Percentiles rank a stretch among this genome's conserved stretches.
phyloP scores from a whole-genome alignment of 805 yeast species.

The Yamadazyma paraphyllophila region DNA sequence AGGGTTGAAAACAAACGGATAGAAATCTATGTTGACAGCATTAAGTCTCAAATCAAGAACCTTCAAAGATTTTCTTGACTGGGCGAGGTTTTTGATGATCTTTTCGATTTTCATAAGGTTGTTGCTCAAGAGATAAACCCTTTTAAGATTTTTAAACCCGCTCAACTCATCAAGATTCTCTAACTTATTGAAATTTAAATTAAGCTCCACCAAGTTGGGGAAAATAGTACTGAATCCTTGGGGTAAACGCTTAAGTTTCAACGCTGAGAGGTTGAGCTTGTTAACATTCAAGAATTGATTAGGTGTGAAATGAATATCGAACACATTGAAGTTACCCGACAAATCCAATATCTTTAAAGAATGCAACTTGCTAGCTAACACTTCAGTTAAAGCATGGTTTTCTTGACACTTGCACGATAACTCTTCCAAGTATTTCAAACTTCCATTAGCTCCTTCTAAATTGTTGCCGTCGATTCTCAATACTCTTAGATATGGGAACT shows the following conservation, averaged over 20 bases:
- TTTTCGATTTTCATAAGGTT: slow-evolving; percentile 33
- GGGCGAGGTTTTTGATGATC: slow-evolving; percentile 30
- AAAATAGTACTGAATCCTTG: slow-evolving; percentile 34
- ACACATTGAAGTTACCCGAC: slow-evolving; percentile 33
- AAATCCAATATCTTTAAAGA: slow-evolving; percentile 36
- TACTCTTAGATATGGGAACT: slow-evolving; percentile 39
- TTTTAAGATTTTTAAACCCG: slow-evolving; percentile 32
- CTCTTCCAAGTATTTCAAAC: slow-evolving; percentile 37
- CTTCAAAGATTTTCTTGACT: slow-evolving; percentile 30
- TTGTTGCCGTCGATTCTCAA: slow-evolving; percentile 47
- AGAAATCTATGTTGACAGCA: slow-evolving; percentile 44
- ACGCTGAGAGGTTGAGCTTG: slow-evolving; percentile 45
- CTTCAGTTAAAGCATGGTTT: slow-evolving; percentile 11
- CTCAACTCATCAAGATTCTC: slow-evolving; percentile 32
- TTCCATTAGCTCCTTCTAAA: slow-evolving; percentile 26
- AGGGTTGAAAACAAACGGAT: slow-evolving; percentile 54
- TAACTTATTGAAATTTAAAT: slow-evolving; percentile 50
- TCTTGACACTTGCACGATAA: slow-evolving; percentile 41
- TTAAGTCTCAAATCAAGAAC: slow-evolving; percentile 50
- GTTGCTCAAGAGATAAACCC: slow-evolving; percentile 47
- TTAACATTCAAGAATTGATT: slow-evolving; percentile 35
- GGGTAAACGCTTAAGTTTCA: slow-evolving; percentile 42
- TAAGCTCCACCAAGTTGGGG: slow-evolving; percentile 47
- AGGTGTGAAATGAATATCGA: slow-evolving; percentile 5
- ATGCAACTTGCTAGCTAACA: slow-evolving; percentile 11